Evolutionary conservation across 805 yeast genomes (phyloP).

Genomic region (Yarrowia yakushimensis): DNA sequence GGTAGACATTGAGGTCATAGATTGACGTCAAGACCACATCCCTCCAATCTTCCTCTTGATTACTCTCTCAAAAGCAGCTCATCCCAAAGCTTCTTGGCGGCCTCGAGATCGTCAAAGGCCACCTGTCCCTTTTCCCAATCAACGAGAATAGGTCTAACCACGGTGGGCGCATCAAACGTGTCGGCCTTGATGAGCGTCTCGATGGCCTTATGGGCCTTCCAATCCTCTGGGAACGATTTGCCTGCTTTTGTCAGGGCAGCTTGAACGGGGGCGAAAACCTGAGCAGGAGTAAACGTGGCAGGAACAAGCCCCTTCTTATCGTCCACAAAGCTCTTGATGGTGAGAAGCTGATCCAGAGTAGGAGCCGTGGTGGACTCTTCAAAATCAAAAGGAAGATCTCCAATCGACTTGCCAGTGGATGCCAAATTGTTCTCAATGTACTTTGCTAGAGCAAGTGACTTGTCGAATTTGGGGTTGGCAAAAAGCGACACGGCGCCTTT

Average conservation of each 20-base stretch:
- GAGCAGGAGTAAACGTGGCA: neutral
- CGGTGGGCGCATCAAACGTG: constrained; percentile 1
- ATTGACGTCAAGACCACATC: too few relatives aligned
- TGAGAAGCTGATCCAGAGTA: constrained; percentile 19
- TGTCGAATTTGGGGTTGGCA: constrained; percentile 7
- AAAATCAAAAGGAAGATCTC: constrained; percentile 8
- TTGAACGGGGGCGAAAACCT: constrained; percentile 19
- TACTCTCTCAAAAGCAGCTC: constrained; percentile 29
- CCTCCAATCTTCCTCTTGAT: neutral
- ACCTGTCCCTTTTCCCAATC: constrained; percentile 60
- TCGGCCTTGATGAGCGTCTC: constrained; percentile 21
- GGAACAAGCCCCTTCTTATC: constrained; percentile 19
- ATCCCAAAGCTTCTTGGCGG: constrained; percentile 44
- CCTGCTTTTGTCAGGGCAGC: neutral
- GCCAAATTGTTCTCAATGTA: neutral
- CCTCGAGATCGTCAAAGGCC: constrained; percentile 47
- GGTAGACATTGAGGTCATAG: too few relatives aligned
- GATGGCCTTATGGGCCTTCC: constrained; percentile 12
- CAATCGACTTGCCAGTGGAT: neutral
- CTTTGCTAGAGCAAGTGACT: neutral
- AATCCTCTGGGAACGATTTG: constrained; percentile 14
- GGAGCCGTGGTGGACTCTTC: constrained; percentile 2
- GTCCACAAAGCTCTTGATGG: constrained; percentile 23
- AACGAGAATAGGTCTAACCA: constrained; percentile 49
- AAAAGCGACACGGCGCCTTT: constrained; percentile 22